Conservation (phyloP, 2,329 filamentous ascomycete species). For the Ophidiomyces ophidiicola region DNA sequence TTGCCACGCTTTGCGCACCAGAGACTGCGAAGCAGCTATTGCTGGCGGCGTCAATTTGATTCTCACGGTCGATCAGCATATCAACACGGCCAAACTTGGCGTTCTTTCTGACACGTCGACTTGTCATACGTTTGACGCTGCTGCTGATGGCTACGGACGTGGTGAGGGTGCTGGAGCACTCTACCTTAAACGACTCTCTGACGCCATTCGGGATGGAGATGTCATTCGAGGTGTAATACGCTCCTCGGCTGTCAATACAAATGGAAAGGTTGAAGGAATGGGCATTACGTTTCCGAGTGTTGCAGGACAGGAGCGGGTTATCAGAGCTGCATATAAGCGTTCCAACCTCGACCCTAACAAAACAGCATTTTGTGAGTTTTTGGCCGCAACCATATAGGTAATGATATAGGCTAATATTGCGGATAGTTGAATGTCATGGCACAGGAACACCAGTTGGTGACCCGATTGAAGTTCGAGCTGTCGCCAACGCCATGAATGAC, state of each 20-base stretch:
- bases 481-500: slow-evolving; percentile 15
- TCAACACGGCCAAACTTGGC: slow-evolving; percentile 15
- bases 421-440: no score
- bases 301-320: no score
- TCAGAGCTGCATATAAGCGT: no score
- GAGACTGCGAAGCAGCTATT: slow-evolving; percentile 15
- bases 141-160: slow-evolving; percentile 35
- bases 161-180: slow-evolving; percentile 34
- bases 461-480: slow-evolving; percentile 9
- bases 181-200: slow-evolving; percentile 30
- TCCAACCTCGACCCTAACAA: no score
- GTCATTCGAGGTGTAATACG: slow-evolving; percentile 33
- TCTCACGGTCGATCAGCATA: slow-evolving; percentile 12
- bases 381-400: no score
- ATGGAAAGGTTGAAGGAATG: slow-evolving; percentile 28
- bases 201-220: slow-evolving; percentile 33
- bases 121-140: slow-evolving; percentile 25
- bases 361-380: no score
- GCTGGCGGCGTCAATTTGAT: slow-evolving; percentile 20
- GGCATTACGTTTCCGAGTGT: slow-evolving; percentile 34
- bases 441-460: slow-evolving; percentile 5
- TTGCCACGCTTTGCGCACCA: slow-evolving; percentile 12
- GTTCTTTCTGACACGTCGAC: slow-evolving; percentile 17
- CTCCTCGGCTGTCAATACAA: slow-evolving; percentile 29
- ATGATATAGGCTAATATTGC: no score